Evolutionary conservation across 139 green algal species (phyloP).

Genomic region (Micractinium conductrix): DNA sequence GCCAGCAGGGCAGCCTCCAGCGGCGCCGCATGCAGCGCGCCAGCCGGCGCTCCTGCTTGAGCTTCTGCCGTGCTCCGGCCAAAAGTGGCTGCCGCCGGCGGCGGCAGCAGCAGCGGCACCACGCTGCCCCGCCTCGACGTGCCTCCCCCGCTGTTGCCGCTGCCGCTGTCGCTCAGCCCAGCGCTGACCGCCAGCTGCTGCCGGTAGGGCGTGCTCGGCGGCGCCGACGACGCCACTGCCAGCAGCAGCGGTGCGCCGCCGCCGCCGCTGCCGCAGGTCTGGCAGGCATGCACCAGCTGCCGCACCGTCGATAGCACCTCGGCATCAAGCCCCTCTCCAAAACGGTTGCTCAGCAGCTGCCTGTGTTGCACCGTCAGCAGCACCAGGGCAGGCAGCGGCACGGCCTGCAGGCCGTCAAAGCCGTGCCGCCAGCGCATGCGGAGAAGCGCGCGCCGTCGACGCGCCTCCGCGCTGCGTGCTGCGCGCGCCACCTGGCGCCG

Average conservation of each 20-base stretch:
- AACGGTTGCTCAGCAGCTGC: neutral
- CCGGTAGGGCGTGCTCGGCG: neutral
- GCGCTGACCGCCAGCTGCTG: neutral
- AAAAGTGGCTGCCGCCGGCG: neutral
- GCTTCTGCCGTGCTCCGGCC: neutral
- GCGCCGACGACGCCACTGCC: neutral
- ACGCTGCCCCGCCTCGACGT: neutral
- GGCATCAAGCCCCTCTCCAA: conserved; percentile 4
- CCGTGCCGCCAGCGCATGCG: too few relatives aligned
- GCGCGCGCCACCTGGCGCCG: conserved; percentile 1
- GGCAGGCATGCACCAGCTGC: neutral
- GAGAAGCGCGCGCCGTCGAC: neutral
- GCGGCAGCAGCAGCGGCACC: neutral
- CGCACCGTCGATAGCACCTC: conserved; percentile 7
- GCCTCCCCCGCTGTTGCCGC: neutral
- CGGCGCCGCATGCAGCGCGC: neutral
- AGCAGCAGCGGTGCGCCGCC: conserved; percentile 12
- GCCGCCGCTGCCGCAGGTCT: neutral
- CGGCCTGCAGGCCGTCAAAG: neutral
- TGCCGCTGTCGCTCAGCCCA: neutral
- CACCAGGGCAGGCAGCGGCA: neutral
- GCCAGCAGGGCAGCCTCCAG: neutral
- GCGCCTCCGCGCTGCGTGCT: neutral
- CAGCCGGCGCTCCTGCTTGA: neutral
- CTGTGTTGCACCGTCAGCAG: neutral